Conservation (phyloP, 2,329 filamentous ascomycete genomes). For the Fusarium subtropicale region DNA sequence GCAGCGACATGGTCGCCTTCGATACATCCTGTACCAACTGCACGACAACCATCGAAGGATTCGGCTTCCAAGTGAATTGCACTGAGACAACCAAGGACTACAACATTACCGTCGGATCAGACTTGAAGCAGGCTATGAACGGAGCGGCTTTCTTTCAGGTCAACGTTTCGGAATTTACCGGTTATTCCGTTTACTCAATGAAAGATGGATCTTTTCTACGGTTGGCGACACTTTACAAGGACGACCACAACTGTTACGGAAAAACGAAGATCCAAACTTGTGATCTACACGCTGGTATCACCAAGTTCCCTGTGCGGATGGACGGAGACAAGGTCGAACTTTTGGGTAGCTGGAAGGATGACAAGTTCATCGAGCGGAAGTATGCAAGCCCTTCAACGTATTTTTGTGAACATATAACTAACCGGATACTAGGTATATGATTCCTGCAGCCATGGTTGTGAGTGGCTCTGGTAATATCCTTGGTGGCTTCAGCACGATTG, state of each 20-base stretch:
- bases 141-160: conserved; percentile 35
- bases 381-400: neutral
- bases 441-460: neutral
- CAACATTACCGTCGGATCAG: conserved; percentile 9
- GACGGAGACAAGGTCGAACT: conserved; percentile 16
- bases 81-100: conserved; percentile 22
- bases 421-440: conserved; percentile 25
- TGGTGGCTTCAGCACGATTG: conserved; percentile 34
- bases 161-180: conserved; percentile 32
- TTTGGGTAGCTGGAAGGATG: conserved; percentile 30
- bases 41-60: conserved; percentile 21
- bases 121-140: conserved; percentile 14
- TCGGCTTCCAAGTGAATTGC: conserved; percentile 39
- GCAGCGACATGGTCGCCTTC: conserved; percentile 28
- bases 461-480: conserved; percentile 31
- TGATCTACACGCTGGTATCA: conserved; percentile 35
- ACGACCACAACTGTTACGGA: conserved; percentile 18
- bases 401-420: rapidly evolving
- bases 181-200: neutral
- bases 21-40: conserved; percentile 33
- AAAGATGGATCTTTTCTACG: conserved; percentile 31
- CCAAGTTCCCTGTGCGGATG: conserved; percentile 23
- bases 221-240: conserved; percentile 35
- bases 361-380: conserved; percentile 38
- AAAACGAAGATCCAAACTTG: conserved; percentile 34